These are phyloP conservation scores for Byssothecium circinans DNA, from an alignment of 2,329 filamentous ascomycete species.

Conservation along the genomic window DNA sequence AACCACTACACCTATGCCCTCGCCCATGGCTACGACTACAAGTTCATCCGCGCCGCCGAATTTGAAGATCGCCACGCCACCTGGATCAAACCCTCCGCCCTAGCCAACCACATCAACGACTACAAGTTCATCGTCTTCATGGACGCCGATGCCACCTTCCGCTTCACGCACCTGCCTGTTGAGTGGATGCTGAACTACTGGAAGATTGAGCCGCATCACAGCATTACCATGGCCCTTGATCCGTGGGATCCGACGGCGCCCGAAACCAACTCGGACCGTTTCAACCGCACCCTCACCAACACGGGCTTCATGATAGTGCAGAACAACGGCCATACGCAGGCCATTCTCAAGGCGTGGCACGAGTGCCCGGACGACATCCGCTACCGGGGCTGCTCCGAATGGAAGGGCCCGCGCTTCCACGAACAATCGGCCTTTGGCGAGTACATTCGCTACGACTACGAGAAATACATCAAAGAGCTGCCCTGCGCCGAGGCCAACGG, in stretches of 20 bases:
- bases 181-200: slow-evolving; percentile 57
- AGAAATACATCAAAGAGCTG: slow-evolving; percentile 42
- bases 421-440: slow-evolving; percentile 46
- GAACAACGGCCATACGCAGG: slow-evolving; percentile 52
- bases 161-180: slow-evolving; percentile 50
- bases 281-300: slow-evolving; percentile 51
- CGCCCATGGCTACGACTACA: slow-evolving; percentile 55
- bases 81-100: slow-evolving; percentile 51
- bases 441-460: slow-evolving; percentile 45
- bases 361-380: slow-evolving; percentile 41
- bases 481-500: slow-evolving; percentile 44
- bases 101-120: slow-evolving; percentile 40
- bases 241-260: slow-evolving; percentile 40
- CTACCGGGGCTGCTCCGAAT: slow-evolving; percentile 42
- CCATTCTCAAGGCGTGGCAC: slow-evolving; percentile 55
- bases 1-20: slow-evolving; percentile 45
- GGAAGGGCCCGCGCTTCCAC: slow-evolving; percentile 43
- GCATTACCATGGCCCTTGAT: slow-evolving; percentile 52
- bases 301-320: slow-evolving; percentile 59
- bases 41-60: slow-evolving; percentile 47
- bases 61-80: slow-evolving; percentile 48
- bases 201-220: slow-evolving; percentile 47
- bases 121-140: slow-evolving; percentile 53
- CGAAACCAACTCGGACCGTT: slow-evolving; percentile 46
- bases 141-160: slow-evolving; percentile 53